phyloP scores from a whole-genome alignment of 768 basidiomycete genomes.

The Brasilioporus rufonigricans region DNA sequence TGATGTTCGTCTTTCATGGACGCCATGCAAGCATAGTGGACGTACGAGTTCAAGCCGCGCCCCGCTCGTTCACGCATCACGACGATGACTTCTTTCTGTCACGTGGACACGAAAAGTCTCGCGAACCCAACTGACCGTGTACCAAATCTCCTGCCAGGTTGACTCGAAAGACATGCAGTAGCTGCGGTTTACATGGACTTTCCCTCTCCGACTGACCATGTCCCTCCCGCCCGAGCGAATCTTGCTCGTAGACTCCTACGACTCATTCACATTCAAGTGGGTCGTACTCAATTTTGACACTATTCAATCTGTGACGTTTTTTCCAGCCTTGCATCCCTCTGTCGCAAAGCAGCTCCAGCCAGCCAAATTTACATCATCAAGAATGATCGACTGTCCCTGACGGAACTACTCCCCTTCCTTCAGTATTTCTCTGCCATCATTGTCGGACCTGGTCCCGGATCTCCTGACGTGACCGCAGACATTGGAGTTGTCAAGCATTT shows the following conservation, averaged over 20 bases:
- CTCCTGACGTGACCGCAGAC: constrained; percentile 59
- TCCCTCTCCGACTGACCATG: constrained; percentile 18
- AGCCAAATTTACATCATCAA: constrained; percentile 67
- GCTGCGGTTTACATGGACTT: no score
- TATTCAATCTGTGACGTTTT: not conserved
- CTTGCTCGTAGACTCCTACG: constrained; percentile 79
- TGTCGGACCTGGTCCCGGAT: constrained; percentile 80
- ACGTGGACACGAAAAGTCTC: no score
- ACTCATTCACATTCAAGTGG: constrained; percentile 87
- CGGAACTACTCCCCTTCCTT: constrained; percentile 52
- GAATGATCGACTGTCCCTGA: constrained; percentile 59
- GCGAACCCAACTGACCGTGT: no score
- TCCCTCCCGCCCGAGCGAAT: constrained; percentile 43
- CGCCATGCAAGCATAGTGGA: constrained; percentile 9
- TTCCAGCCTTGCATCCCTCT: constrained; percentile 68
- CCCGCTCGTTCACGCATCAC: not conserved
- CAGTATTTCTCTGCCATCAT: constrained; percentile 64
- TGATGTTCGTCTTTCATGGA: constrained; percentile 23
- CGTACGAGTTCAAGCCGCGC: not conserved
- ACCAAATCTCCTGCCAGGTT: no score
- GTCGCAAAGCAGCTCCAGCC: constrained; percentile 58
- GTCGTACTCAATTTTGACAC: constrained; percentile 25
- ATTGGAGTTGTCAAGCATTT: constrained; percentile 68
- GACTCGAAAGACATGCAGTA: no score
- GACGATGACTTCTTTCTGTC: not conserved